Base-by-base conservation (phyloP, 805 yeast species). In the Trichomonascus vanleenenianus region DNA sequence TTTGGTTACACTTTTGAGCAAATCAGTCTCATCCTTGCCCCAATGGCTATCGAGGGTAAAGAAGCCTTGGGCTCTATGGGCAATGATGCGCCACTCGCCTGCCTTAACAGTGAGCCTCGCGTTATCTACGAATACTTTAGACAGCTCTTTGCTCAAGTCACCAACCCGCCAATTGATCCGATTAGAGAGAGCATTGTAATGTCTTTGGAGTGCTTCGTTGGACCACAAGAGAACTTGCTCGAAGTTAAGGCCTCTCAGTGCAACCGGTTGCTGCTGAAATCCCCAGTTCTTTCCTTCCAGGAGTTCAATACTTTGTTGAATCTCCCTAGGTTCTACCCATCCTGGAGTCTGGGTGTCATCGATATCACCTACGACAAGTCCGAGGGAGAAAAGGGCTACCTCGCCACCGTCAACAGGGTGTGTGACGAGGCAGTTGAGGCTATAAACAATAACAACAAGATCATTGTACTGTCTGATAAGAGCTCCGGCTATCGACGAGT, bases 41-140 rank as follows among this genome's bases (percentile, higher is more conserved):
- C 97, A 51, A 93, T 91, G 98, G 97, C 95, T 36, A 60, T 74
- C 34, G 83, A 79, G 55, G 96, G 91, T 50, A 91, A 89, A 62
- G 98, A 91, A 69, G 88, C 97, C 10, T 74, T 91, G 44, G 97
- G 98, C 14, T 89, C 97, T 15, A 91, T 91, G 98, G 98, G 98
- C 73, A 91, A 91, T 62, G 98, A 91, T 62, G 80, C 93, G 43
- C 95, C 97, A 10, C 73, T 91, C 53, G 97, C 97, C 0, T 93
- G 98, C 68, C 70, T 91, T 56, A 83, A 95, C 33, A 91, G 85
- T 62, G 95, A 88, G 67, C 97, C 98, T 37, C 83, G 82, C 55
- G 69, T 93, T 51, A 71, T 87, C 52, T 91, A 85, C 65, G 98
- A 93, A 60, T 91, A 91, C 70, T 93, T 91, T 74, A 81, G 95